Evolutionary conservation across 2,329 filamentous ascomycete genomes (phyloP).

Genomic region (Trichophaea hybrida): DNA sequence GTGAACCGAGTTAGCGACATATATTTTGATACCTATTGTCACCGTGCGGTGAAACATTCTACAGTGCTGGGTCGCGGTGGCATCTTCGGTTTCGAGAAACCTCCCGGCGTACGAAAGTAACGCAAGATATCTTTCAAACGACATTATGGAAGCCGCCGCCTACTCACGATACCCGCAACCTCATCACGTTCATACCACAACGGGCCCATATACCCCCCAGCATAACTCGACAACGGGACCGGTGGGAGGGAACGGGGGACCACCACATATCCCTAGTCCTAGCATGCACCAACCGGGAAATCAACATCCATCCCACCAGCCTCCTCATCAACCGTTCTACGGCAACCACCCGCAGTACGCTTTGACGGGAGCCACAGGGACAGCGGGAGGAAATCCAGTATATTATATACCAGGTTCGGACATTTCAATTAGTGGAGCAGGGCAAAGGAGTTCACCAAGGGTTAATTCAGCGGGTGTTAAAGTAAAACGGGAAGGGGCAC

Average conservation of each 20-base stretch:
- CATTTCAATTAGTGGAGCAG: constrained; percentile 3
- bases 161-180: constrained; percentile 17
- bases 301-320: constrained; percentile 10
- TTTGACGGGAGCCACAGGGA: neutral
- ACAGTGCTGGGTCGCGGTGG: neutral
- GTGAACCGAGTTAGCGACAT: no score
- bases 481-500: constrained; percentile 21
- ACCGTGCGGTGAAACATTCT: neutral
- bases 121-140: neutral
- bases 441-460: constrained; percentile 20
- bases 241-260: constrained; percentile 12
- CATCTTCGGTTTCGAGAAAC: neutral
- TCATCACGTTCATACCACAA: constrained; percentile 20
- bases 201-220: constrained; percentile 17
- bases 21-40: no score
- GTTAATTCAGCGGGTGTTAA: constrained; percentile 16
- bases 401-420: constrained; percentile 7
- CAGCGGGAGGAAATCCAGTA: neutral
- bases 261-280: constrained; percentile 19
- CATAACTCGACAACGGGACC: constrained; percentile 18
- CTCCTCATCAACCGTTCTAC: constrained; percentile 14
- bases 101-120: neutral
- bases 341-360: constrained; percentile 9
- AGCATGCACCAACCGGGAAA: constrained; percentile 21
- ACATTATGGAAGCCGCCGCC: constrained; percentile 20